These are phyloP conservation scores for Aspergillus ochraceoroseus DNA, from an alignment of 2,329 filamentous ascomycete genomes.

Conservation along the genomic window DNA sequence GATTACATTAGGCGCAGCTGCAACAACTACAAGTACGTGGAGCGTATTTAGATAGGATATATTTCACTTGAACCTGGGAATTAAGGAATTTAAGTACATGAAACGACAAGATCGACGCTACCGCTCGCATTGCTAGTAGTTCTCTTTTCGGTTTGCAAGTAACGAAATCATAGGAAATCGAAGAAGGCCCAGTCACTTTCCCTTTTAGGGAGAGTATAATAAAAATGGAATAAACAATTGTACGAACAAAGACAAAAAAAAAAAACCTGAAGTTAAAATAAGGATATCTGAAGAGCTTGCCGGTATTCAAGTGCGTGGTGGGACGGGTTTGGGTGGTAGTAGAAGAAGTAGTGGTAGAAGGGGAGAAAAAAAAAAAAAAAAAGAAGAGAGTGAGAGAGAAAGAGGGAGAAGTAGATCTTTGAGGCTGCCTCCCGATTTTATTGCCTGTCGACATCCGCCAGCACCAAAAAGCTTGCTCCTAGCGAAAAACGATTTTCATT, in stretches of 20 bases:
- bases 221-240: constrained; percentile 20
- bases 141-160: constrained; percentile 26
- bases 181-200: constrained; percentile 23
- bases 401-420: constrained; percentile 14
- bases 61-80: constrained; percentile 27
- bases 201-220: constrained; percentile 18
- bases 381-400: constrained; percentile 9
- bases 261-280: constrained; percentile 29
- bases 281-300: constrained; percentile 40
- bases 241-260: constrained; percentile 24
- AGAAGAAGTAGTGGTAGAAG: no score
- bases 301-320: constrained; percentile 28
- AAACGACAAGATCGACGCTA: constrained; percentile 26
- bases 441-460: constrained; percentile 17
- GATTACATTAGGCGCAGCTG: no score
- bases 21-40: not conserved
- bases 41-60: constrained; percentile 17
- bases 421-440: constrained; percentile 19
- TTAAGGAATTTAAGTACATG: constrained; percentile 38
- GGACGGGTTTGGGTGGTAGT: constrained; percentile 19
- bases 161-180: constrained; percentile 27
- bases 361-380: constrained; percentile 13
- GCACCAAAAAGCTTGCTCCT: constrained; percentile 21
- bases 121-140: constrained; percentile 28
- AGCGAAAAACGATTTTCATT: constrained; percentile 18